Base-by-base conservation (phyloP, 1,284 basidiomycete species). In the Schizophyllum amplum region DNA sequence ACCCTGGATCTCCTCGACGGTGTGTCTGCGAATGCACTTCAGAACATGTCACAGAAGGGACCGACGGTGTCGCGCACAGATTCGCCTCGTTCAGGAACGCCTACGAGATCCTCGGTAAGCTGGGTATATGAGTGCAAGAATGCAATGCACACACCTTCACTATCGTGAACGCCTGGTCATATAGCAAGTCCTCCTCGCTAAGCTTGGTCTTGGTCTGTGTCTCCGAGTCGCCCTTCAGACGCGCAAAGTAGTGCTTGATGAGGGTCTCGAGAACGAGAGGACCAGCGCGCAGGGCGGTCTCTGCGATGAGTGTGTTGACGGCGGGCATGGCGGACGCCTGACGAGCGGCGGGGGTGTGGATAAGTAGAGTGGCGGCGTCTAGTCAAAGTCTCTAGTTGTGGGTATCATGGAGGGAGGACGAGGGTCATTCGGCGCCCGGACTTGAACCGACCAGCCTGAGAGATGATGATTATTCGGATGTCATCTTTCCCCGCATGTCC, bases 1-100 rank as follows among this genome's bases (percentile, higher is more conserved):
- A 73, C 81, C 77, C 69, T 96, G 93, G 0, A 94, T 74, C 55
- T 94, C 90, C 67, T 94, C 91, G 3, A 94, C 86, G 0, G 90
- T 86, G 68, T 92, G 88, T 49, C 81, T 84, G 59, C 24, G 54
- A 15, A 42, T 47, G 25, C 54, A 48, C 25, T 33, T 53, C 51
- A 56, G 57, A 47, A 53, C 55, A 22, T 15, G 15, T 42, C 21
- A 26, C n/a, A 22, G 49, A 17, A 17, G 27, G 11, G 24, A 48
- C 55, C 26, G 26, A 13, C 13, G 46, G 53, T 33, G n/a, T 42
- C 24, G 66, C 79, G 69, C 60, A 83, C 80, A 74, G 72, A 54
- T 72, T 73, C 15, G 85, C 72, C 42, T 78, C 78, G 55, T 82
- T 75, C 24, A 89, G 70, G 67, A 89, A 88, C 20, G 75, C 75